Conservation (phyloP, 1,284 basidiomycete species). For the Vanrija pseudolonga region DNA sequence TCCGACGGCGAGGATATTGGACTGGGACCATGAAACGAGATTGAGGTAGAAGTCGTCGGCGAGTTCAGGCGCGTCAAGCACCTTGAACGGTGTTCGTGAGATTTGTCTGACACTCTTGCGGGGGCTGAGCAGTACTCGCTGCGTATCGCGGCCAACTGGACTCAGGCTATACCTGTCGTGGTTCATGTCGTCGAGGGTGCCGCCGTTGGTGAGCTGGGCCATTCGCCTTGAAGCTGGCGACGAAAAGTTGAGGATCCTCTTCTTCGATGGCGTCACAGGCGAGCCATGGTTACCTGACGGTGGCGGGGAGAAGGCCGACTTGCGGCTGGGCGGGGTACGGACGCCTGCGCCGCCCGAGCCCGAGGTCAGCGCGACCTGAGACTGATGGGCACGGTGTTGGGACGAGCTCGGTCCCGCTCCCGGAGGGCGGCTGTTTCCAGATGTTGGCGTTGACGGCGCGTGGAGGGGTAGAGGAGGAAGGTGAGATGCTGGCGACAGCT, state of each 20-base stretch:
- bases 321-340: conserved; percentile 28
- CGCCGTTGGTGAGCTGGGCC: conserved; percentile 28
- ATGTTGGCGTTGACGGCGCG: conserved; percentile 43
- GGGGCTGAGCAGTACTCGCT: conserved; percentile 79
- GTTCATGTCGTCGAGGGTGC: conserved; percentile 55
- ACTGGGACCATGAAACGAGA: conserved; percentile 93
- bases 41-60: conserved; percentile 99
- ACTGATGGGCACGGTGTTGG: conserved; percentile 43
- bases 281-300: conserved; percentile 30
- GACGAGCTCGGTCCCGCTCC: conserved; percentile 40
- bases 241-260: conserved; percentile 53
- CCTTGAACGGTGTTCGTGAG: conserved; percentile 94
- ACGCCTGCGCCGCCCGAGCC: conserved; percentile 7
- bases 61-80: conserved; percentile 93
- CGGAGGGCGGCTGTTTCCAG: conserved; percentile 37
- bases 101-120: conserved; percentile 75
- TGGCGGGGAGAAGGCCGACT: conserved; percentile 37
- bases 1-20: conserved; percentile 91
- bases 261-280: conserved; percentile 49
- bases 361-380: conserved; percentile 40
- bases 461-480: conserved; percentile 44
- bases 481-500: conserved; percentile 39
- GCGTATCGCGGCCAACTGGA: conserved; percentile 79
- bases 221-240: conserved; percentile 44
- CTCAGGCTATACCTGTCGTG: conserved; percentile 87